Conservation (phyloP, 2,329 filamentous ascomycete genomes). For the Diaporthe vexans region DNA sequence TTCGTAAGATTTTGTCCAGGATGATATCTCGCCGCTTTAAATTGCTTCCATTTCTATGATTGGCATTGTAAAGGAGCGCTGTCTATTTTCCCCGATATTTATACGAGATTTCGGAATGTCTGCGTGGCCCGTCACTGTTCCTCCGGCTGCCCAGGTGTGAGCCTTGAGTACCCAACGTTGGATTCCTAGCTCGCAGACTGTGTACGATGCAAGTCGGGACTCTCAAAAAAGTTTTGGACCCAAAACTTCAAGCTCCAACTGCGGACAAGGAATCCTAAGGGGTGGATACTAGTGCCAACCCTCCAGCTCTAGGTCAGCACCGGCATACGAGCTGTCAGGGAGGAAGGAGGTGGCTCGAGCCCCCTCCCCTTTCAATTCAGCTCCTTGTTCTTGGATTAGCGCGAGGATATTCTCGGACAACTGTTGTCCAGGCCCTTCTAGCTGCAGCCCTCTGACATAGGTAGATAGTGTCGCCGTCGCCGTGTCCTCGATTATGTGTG, state of each 20-base stretch:
- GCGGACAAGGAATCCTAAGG: slow-evolving; percentile 2
- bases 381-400: neutral
- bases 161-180: too few species aligned
- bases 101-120: too few species aligned
- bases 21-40: too few species aligned
- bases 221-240: too few species aligned
- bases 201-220: too few species aligned
- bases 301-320: neutral
- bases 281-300: neutral
- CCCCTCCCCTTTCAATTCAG: neutral
- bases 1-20: too few species aligned
- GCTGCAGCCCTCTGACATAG: neutral
- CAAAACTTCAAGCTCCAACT: neutral
- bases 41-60: too few species aligned
- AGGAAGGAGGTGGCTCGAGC: neutral
- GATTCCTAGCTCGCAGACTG: too few species aligned
- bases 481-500: neutral
- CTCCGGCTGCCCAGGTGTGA: too few species aligned
- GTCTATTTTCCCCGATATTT: too few species aligned
- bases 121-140: too few species aligned
- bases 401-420: neutral
- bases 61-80: too few species aligned
- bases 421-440: slow-evolving; percentile 13
- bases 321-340: neutral
- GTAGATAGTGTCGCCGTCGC: neutral